Conservation (phyloP, 1,284 basidiomycete genomes). For the Taiwanofungus camphoratus region DNA sequence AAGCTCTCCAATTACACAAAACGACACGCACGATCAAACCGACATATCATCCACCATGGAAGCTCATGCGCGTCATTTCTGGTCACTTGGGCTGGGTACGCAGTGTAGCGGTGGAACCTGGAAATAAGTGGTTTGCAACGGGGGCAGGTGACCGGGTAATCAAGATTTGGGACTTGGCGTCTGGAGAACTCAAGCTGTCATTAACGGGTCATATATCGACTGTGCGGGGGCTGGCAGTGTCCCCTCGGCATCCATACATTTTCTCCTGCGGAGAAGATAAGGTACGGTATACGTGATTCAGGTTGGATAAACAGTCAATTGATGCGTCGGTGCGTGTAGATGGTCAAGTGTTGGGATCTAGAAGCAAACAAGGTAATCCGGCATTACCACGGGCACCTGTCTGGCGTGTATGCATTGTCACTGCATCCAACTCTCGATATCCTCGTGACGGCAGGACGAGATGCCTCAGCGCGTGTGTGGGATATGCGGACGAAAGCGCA, state of each 20-base stretch:
- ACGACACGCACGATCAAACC: slow-evolving; percentile 91
- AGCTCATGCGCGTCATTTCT: slow-evolving; percentile 93
- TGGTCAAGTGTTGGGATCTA: slow-evolving; percentile 99
- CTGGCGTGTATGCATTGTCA: slow-evolving; percentile 88
- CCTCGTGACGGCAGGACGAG: slow-evolving; percentile 91
- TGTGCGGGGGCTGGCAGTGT: slow-evolving; percentile 91
- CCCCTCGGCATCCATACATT: slow-evolving; percentile 89
- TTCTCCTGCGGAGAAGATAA: slow-evolving; percentile 99
- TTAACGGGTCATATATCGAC: slow-evolving; percentile 98
- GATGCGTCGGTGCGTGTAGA: slow-evolving; percentile 42
- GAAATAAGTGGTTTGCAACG: slow-evolving; percentile 98
- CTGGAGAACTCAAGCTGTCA: slow-evolving; percentile 91
- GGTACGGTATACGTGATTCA: slow-evolving; percentile 36
- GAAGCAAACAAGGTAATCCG: slow-evolving; percentile 99
- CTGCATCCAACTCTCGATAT: slow-evolving; percentile 96
- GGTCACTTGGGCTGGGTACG: slow-evolving; percentile 99
- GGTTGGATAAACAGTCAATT: neutral
- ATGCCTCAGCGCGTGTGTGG: slow-evolving; percentile 96
- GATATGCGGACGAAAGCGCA: slow-evolving; percentile 98
- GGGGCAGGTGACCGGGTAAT: slow-evolving; percentile 97
- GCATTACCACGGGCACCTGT: slow-evolving; percentile 96
- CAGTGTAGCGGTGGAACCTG: slow-evolving; percentile 92
- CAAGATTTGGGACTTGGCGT: slow-evolving; percentile 99
- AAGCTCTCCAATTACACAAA: slow-evolving; percentile 86
- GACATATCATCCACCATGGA: slow-evolving; percentile 94